phyloP scores from a whole-genome alignment of 257 asterid species.

The Solanum rostratum region DNA sequence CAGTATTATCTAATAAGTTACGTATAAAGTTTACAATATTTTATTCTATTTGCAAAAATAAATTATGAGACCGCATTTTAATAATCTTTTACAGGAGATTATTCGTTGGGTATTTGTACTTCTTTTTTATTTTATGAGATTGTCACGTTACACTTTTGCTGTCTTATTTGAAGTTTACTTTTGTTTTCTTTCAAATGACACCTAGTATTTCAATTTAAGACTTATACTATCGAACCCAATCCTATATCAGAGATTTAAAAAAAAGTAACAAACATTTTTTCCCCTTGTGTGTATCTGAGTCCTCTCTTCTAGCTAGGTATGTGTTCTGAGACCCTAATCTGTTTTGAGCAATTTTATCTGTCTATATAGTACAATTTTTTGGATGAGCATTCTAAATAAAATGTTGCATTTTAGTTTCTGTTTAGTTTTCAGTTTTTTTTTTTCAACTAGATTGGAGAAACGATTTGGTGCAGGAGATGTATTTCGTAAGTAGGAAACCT shows the following conservation, averaged over 20 bases:
- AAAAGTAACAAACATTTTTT: no score
- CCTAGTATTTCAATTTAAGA: neutral
- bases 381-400: neutral
- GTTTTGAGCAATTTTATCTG: neutral
- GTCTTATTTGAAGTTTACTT: neutral
- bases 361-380: neutral
- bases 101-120: neutral
- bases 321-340: neutral
- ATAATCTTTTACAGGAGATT: neutral
- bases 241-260: neutral
- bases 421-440: neutral
- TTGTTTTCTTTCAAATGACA: neutral
- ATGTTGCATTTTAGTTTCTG: neutral
- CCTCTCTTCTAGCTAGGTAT: neutral
- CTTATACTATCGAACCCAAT: neutral
- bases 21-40: neutral
- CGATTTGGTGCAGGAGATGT: neutral
- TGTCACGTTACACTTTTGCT: neutral
- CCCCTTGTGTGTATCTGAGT: neutral
- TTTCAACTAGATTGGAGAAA: neutral
- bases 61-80: neutral
- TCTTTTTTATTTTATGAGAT: neutral
- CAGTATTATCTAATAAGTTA: neutral
- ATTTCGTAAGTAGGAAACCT: slow-evolving; percentile 14
- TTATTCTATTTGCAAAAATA: neutral